These are phyloP conservation scores for Trichoderma sp. DNA, from an alignment of 2,329 filamentous ascomycete genomes.

Conservation along the genomic window DNA sequence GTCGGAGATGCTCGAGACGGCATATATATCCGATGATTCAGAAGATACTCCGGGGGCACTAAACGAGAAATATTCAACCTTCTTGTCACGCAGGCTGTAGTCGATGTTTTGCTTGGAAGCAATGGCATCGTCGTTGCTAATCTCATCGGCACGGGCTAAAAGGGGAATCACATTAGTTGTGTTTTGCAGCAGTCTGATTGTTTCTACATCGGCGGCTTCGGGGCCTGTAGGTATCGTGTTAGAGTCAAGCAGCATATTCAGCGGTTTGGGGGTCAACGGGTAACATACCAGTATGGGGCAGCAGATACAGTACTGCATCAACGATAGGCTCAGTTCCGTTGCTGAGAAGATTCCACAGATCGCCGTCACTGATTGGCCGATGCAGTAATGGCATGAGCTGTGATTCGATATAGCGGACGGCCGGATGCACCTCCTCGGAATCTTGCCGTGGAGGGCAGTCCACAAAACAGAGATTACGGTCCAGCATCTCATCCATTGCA, in stretches of 20 bases:
- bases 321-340: slow-evolving; percentile 80
- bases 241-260: background rate
- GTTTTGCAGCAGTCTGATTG: slow-evolving; percentile 64
- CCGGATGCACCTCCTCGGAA: slow-evolving; percentile 43
- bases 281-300: slow-evolving; percentile 61
- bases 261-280: slow-evolving; percentile 25
- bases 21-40: slow-evolving; percentile 54
- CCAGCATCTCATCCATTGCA: slow-evolving; percentile 68
- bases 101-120: slow-evolving; percentile 58
- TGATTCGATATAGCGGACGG: slow-evolving; percentile 69
- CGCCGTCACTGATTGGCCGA: slow-evolving; percentile 64
- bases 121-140: slow-evolving; percentile 56
- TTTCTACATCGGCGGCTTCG: slow-evolving; percentile 57
- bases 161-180: slow-evolving; percentile 84
- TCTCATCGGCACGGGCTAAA: slow-evolving; percentile 70
- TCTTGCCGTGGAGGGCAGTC: slow-evolving; percentile 68
- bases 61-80: slow-evolving; percentile 67
- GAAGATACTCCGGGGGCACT: slow-evolving; percentile 31
- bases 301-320: slow-evolving; percentile 80
- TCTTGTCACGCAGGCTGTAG: slow-evolving; percentile 53
- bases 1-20: slow-evolving; percentile 70
- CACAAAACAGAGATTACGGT: slow-evolving; percentile 91
- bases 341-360: slow-evolving; percentile 73
- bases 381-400: slow-evolving; percentile 31
- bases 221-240: slow-evolving; percentile 30